Base-by-base conservation (phyloP, 345 rosid genomes). In the Bruguiera sexangula region DNA sequence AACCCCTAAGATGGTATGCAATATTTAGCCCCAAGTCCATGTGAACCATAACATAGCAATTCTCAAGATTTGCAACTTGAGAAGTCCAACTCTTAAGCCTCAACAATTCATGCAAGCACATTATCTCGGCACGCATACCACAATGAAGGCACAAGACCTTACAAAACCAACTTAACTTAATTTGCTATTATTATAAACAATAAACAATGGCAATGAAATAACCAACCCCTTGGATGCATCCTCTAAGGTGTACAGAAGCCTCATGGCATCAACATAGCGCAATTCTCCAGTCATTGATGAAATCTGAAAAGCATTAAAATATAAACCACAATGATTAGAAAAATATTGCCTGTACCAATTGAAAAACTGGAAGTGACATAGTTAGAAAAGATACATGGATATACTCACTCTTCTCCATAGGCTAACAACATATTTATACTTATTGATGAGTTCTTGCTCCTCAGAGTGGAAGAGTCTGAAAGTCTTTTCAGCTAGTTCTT, bases 401-500 rank as follows among this genome's bases (percentile, higher is more conserved):
- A 26, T 1, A 80, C 96, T 95, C 72, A 95, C 99, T 71, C 96
- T 88, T 84, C 83, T 90, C 99, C 98, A 95, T 52, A 88, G 78
- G 83, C 96, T 85, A 66, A 90, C 72, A 67, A 95, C 96, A 73
- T 89, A 78, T 66, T 88, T 92, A 79, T 92, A 90, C 85, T 92
- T 92, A 83, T 76, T 83, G 81, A 90, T 87, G 58, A 96, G 88
- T 60, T 90, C 96, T 10, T 75, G 86, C 76, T 96, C 96, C 73
- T 82, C 81, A 36, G 92, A 76, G 54, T 69, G 85, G 69, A 96
- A 92, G 69, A 85, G 74, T 69, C 75, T 86, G 73, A 82, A 92
- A 6, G 98, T 75, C 80, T 86, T 92, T 76, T 83, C 89, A 81
- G 89, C 99, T 96, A 67, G 37, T 68, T 75, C 61, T 48, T 0